These are phyloP conservation scores for Auxenochlorella protothecoides DNA, from an alignment of 139 green algal species.

Conservation along the genomic window DNA sequence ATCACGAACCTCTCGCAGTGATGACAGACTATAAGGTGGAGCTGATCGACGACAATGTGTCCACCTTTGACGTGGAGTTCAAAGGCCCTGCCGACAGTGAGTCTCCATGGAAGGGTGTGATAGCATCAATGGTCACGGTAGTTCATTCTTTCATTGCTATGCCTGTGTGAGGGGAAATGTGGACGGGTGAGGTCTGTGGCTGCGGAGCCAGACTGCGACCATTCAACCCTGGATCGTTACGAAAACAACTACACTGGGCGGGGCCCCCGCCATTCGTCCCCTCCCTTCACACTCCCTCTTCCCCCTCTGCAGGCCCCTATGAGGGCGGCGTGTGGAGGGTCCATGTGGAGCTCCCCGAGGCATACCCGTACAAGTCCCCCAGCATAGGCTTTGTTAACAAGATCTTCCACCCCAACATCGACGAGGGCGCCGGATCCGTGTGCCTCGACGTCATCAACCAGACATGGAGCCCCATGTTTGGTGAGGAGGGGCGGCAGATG, in stretches of 20 bases:
- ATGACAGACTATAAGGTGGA: slow-evolving; percentile 98
- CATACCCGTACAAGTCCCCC: slow-evolving; percentile 82
- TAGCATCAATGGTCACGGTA: too few species aligned
- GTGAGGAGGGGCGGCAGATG: slow-evolving; percentile 17
- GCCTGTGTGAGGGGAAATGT: neutral
- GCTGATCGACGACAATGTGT: slow-evolving; percentile 86
- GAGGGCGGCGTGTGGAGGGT: slow-evolving; percentile 90
- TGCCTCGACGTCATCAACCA: slow-evolving; percentile 99
- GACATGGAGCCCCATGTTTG: slow-evolving; percentile 99
- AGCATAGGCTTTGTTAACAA: slow-evolving; percentile 97
- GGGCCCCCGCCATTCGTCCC: too few species aligned
- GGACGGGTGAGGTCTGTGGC: neutral
- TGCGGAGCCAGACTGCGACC: neutral
- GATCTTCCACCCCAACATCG: slow-evolving; percentile 98
- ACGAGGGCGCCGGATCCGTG: slow-evolving; percentile 76
- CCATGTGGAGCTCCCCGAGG: slow-evolving; percentile 92
- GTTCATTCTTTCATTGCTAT: neutral
- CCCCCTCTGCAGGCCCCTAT: slow-evolving; percentile 63
- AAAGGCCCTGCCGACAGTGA: slow-evolving; percentile 74
- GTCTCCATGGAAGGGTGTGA: slow-evolving; percentile 2
- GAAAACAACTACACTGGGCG: neutral
- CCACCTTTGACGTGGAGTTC: slow-evolving; percentile 91
- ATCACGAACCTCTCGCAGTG: slow-evolving; percentile 29
- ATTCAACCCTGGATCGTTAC: neutral
- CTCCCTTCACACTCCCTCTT: too few species aligned